Evolutionary conservation across 2,329 filamentous ascomycete genomes (phyloP).

Genomic region (Talaromyces sp.): DNA sequence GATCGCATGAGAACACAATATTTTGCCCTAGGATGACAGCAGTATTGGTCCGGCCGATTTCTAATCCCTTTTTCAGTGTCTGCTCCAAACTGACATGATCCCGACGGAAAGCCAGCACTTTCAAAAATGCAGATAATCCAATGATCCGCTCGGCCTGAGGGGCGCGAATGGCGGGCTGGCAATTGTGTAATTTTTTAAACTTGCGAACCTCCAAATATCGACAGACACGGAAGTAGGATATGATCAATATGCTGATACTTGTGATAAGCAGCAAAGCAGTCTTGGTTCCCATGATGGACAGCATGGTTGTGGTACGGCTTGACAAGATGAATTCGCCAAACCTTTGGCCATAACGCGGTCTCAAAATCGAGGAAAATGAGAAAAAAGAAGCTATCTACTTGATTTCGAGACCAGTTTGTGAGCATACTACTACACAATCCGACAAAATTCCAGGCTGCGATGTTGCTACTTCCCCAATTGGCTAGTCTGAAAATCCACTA

Average conservation of each 20-base stretch:
- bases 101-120: not conserved
- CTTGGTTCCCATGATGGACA: not conserved
- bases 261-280: not conserved
- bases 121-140: not conserved
- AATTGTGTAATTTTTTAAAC: not conserved
- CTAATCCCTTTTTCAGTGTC: not conserved
- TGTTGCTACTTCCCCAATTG: not conserved
- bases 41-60: not conserved
- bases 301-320: not conserved
- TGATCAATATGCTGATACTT: not conserved
- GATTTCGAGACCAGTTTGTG: not conserved
- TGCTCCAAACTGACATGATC: not conserved
- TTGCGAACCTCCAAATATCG: not conserved
- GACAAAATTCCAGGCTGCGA: not conserved
- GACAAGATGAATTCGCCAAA: not conserved
- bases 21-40: constrained; percentile 10
- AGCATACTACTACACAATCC: not conserved
- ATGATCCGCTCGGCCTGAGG: not conserved
- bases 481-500: not conserved
- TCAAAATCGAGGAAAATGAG: not conserved
- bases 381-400: not conserved
- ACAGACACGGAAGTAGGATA: not conserved
- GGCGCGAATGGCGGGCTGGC: not conserved
- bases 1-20: constrained; percentile 31
- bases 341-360: not conserved